Evolutionary conservation across 768 basidiomycete genomes (phyloP), one percentile per base, ranked within the genome.

Genomic region (Boletales sp.): DNA sequence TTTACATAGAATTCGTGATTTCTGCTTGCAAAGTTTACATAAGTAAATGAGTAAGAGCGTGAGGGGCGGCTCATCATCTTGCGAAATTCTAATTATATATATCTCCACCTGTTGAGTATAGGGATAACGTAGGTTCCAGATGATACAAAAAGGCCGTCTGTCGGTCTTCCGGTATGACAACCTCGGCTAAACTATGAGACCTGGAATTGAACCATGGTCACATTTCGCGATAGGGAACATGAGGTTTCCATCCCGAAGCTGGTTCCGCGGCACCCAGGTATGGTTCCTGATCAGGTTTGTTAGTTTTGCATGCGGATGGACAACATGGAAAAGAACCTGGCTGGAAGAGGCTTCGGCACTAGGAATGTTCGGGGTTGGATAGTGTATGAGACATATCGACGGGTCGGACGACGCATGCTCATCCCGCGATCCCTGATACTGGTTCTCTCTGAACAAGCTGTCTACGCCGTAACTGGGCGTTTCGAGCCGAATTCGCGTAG

Each of bases 91-190:
- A 21, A 21, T 21, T 21, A 21, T 21, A 21, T 21, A 21, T 21
- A 21, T 21, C 21, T 21, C 33, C 33, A 8, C 9, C 11, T 34
- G 33, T 9, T 4, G 37, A 43, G 18, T 13, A 12, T 31, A 19
- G 21, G 43, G 66, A 21, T 21, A 21, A 44, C 14, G 28, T 36
- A 21, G 2, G n/a, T 30, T 36, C 19, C 38, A 18, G 46, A 17
- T 8, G 3, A 31, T 70, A 59, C 67, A 70, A 72, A 49, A 73
- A 71, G n/a, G 69, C 70, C 7, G 65, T 64, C 73, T 74, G 72
- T 31, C 66, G 61, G 46, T 74, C 71, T 50, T 76, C 68, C 55
- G 69, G 37, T 58, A 66, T 65, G n/a, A 53, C 56, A 21, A 21
- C 21, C 21, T 21, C 21, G 21, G 21, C 14, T 41, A 19, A n/a